Conservation (phyloP, 352 stramenopile species). For the Poterioochromonas sp. region DNA sequence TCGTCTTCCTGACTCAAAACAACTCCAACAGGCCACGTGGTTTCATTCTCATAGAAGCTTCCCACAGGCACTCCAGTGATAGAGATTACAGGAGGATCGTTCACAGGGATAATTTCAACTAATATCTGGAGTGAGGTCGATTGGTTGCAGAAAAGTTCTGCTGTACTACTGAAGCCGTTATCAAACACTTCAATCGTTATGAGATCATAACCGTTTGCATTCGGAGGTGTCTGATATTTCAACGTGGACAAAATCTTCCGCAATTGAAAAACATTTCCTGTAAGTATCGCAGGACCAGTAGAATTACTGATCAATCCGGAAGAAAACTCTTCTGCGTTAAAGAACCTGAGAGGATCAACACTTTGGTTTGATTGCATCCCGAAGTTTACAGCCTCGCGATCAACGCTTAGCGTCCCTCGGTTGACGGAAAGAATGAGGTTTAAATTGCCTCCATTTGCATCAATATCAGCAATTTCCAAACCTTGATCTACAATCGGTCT, state of each 20-base stretch:
- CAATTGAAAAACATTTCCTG: too few species aligned
- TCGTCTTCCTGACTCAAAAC: background rate
- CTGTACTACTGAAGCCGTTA: background rate
- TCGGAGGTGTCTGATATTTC: background rate
- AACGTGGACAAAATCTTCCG: too few species aligned
- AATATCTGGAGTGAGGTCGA: background rate
- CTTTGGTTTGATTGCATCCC: too few species aligned
- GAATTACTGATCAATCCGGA: too few species aligned
- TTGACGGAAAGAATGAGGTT: background rate
- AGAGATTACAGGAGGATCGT: conserved; percentile 13
- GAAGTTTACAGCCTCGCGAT: too few species aligned
- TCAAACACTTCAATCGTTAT: background rate
- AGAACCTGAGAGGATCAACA: too few species aligned
- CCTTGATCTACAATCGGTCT: background rate
- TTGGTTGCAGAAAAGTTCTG: too few species aligned
- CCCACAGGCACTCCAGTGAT: background rate
- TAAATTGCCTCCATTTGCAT: background rate
- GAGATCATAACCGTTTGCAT: conserved; percentile 15
- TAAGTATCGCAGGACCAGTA: too few species aligned
- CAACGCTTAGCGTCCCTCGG: background rate
- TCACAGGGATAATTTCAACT: conserved; percentile 6
- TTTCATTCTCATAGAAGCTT: background rate
- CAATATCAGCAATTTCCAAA: conserved; percentile 9
- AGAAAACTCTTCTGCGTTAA: too few species aligned
- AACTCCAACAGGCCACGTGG: conserved; percentile 5